Conservation (phyloP, 1,284 basidiomycete genomes). For the Rhodotorula sp. region DNA sequence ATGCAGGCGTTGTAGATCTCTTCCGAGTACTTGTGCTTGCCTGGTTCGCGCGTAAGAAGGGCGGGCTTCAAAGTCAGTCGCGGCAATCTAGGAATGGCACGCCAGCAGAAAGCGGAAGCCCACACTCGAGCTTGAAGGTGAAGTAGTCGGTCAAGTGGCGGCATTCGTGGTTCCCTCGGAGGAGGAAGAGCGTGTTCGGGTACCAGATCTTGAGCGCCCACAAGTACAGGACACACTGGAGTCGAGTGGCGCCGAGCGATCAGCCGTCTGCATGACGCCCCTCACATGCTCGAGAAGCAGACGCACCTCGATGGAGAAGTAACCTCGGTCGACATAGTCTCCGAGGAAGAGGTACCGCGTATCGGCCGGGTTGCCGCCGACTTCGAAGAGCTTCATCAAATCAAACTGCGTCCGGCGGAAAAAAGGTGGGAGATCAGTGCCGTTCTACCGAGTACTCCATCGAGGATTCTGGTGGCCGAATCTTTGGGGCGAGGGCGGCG, state of each 20-base stretch:
- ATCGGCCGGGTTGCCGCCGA: slow-evolving; percentile 86
- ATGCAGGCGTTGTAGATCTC: slow-evolving; percentile 85
- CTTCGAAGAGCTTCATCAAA: slow-evolving; percentile 96
- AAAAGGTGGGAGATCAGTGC: background rate
- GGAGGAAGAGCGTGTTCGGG: slow-evolving; percentile 81
- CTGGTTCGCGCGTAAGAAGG: slow-evolving; percentile 53
- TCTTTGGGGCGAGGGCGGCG: background rate
- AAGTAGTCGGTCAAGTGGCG: slow-evolving; percentile 94
- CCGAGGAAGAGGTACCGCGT: slow-evolving; percentile 94
- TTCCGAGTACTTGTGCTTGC: slow-evolving; percentile 92
- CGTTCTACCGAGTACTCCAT: too few species aligned
- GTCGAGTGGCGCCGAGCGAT: background rate
- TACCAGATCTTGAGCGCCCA: slow-evolving; percentile 93
- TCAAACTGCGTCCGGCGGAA: slow-evolving; percentile 65
- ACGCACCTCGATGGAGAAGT: slow-evolving; percentile 85
- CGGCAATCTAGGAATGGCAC: too few species aligned
- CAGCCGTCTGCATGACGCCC: background rate
- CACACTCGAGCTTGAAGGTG: slow-evolving; percentile 93
- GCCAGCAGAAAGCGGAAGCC: slow-evolving; percentile 46
- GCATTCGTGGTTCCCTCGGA: slow-evolving; percentile 98
- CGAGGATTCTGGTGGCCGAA: background rate
- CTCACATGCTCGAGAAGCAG: background rate
- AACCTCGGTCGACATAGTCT: slow-evolving; percentile 96
- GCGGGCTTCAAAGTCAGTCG: background rate
- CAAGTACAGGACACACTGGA: slow-evolving; percentile 81